Percentiles rank a stretch among this genome's conserved stretches.
Conservation (phyloP, 1,284 basidiomycete genomes). For the Chondrostereum purpureum region DNA sequence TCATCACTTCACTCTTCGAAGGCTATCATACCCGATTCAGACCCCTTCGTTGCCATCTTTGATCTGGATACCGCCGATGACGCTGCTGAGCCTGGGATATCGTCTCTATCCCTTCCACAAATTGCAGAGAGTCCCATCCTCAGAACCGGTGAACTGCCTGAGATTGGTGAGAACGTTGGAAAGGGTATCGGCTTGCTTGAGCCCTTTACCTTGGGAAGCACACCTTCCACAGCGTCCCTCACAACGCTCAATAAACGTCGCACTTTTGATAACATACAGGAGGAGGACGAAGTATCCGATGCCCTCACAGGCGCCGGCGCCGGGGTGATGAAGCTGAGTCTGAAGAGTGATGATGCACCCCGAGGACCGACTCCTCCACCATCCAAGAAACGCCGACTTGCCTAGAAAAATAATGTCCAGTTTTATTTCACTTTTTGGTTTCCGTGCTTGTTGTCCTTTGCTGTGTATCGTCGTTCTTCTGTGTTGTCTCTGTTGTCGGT, state of each 20-base stretch:
- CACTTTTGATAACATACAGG: conserved; percentile 11
- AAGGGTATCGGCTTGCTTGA: conserved; percentile 50
- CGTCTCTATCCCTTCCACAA: conserved; percentile 30
- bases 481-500: not conserved
- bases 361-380: conserved; percentile 31
- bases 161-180: conserved; percentile 29
- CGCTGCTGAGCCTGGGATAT: conserved; percentile 16
- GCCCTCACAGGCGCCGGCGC: conserved; percentile 18
- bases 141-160: conserved; percentile 32
- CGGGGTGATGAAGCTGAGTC: not conserved
- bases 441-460: conserved; percentile 8
- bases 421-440: no score
- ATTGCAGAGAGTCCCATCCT: conserved; percentile 58
- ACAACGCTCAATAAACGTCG: conserved; percentile 1
- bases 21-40: conserved; percentile 20
- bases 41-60: conserved; percentile 29
- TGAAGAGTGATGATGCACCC: conserved; percentile 11
- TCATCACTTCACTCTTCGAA: conserved; percentile 16
- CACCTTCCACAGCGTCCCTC: conserved; percentile 1
- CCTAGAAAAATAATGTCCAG: no score
- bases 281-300: conserved; percentile 27
- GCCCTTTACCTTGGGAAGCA: conserved; percentile 34
- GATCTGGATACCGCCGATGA: conserved; percentile 22
- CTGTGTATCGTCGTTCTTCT: conserved; percentile 11
- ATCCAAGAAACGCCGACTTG: conserved; percentile 45